A percentile compares a stretch with the other conserved stretches of the same genome.
These are phyloP conservation scores for Talaromyces sp. DNA, from an alignment of 2,329 filamentous ascomycete species.

Conservation along the genomic window DNA sequence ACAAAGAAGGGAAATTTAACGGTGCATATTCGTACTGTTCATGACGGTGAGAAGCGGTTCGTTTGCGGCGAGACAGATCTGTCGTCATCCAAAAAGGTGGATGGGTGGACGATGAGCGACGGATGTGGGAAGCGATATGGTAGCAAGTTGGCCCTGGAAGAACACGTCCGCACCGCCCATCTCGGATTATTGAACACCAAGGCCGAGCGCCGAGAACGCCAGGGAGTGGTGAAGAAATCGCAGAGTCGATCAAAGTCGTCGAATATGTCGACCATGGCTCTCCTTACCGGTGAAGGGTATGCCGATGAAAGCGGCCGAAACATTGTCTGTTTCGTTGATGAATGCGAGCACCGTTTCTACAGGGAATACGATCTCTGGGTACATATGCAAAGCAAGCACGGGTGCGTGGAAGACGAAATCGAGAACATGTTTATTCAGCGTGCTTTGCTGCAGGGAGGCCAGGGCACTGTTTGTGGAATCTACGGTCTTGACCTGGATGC, in stretches of 20 bases:
- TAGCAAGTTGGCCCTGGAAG: constrained; percentile 71
- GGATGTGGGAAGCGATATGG: constrained; percentile 72
- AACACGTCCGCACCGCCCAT: constrained; percentile 79
- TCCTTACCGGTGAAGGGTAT: constrained; percentile 54
- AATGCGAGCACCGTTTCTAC: constrained; percentile 51
- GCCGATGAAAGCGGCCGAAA: constrained; percentile 42
- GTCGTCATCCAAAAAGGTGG: constrained; percentile 50
- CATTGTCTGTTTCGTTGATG: constrained; percentile 46
- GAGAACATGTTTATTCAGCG: constrained; percentile 36
- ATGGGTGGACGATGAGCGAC: constrained; percentile 54
- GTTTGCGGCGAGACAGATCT: constrained; percentile 70
- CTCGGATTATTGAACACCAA: constrained; percentile 52
- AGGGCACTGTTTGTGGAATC: constrained; percentile 24
- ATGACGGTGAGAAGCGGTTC: constrained; percentile 67
- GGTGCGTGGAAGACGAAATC: constrained; percentile 32
- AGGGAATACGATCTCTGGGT: constrained; percentile 53
- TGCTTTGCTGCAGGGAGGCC: constrained; percentile 23
- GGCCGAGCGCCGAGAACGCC: constrained; percentile 31
- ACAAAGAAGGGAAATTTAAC: constrained; percentile 79
- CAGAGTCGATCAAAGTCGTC: constrained; percentile 17
- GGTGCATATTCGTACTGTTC: constrained; percentile 69
- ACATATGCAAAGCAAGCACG: constrained; percentile 47
- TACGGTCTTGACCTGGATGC: constrained; percentile 28
- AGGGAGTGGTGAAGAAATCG: constrained; percentile 17
- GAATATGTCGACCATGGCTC: constrained; percentile 32